A percentile compares a stretch with the other conserved stretches of the same genome.
phyloP scores from a whole-genome alignment of 495 filamentous ascomycete species.

The Glonium stellatum region DNA sequence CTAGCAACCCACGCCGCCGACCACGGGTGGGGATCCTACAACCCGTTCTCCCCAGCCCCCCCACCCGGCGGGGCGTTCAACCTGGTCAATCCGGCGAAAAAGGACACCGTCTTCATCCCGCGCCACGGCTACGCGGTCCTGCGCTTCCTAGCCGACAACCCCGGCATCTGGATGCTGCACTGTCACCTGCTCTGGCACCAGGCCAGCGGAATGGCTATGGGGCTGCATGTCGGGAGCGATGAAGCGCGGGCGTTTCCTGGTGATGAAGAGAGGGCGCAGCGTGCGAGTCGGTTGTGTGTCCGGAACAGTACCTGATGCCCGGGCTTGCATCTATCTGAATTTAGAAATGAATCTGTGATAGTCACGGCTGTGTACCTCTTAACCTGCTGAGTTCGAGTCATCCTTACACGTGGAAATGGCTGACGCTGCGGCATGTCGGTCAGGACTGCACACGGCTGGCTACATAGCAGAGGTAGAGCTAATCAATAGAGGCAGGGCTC shows the following conservation, averaged over 20 bases:
- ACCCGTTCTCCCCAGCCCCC: slow-evolving; percentile 22
- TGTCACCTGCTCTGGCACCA: slow-evolving; percentile 30
- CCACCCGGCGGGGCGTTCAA: slow-evolving; percentile 20
- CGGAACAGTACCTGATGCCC: not conserved
- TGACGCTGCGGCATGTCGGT: too few relatives aligned
- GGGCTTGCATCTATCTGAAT: too few relatives aligned
- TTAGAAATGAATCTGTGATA: too few relatives aligned
- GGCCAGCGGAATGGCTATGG: slow-evolving; percentile 28
- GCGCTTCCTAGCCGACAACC: slow-evolving; percentile 23
- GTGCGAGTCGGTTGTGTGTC: not conserved
- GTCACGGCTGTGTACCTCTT: too few relatives aligned
- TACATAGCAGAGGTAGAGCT: too few relatives aligned
- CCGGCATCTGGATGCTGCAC: slow-evolving; percentile 30
- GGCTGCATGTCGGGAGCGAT: not conserved
- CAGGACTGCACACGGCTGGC: too few relatives aligned
- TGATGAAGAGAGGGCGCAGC: not conserved
- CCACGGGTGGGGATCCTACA: slow-evolving; percentile 21
- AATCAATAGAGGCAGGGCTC: too few relatives aligned
- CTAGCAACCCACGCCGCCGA: slow-evolving; percentile 7
- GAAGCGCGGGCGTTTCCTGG: not conserved
- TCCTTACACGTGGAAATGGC: too few relatives aligned
- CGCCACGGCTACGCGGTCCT: slow-evolving; percentile 26
- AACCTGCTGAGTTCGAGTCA: too few relatives aligned
- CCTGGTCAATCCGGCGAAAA: slow-evolving; percentile 22
- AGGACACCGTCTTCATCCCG: slow-evolving; percentile 30